Evolutionary conservation across 352 stramenopile species (phyloP), one percentile per base, ranked within the genome.

Genomic region (Phytophthora palmivora): DNA sequence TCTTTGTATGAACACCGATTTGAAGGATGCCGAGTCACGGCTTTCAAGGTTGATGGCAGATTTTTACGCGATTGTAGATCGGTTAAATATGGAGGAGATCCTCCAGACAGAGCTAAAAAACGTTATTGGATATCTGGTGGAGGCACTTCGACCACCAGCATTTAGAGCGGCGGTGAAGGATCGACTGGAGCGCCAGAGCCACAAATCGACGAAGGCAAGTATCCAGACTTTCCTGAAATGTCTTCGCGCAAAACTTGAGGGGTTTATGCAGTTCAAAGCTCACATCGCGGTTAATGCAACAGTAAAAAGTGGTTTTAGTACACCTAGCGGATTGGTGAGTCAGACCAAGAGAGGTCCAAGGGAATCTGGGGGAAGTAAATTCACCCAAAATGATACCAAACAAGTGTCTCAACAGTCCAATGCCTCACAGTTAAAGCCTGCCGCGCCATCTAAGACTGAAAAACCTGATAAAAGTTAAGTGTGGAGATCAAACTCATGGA

Each of bases 401-500:
- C n/a, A n/a, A n/a, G n/a, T n/a, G n/a, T n/a, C n/a, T n/a, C n/a
- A n/a, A n/a, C n/a, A n/a, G n/a, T n/a, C n/a, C n/a, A n/a, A n/a
- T n/a, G n/a, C n/a, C n/a, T n/a, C n/a, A n/a, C n/a, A n/a, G n/a
- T n/a, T n/a, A 2, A 50, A 16, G 7, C 6, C 8, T 0, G 24
- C 22, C 1, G n/a, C 6, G 1, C 8, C n/a, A 2, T 6, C 6
- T 0, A 26, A 24, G 9, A 3, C 1, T 0, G 7, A n/a, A 50
- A 28, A n/a, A n/a, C n/a, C 7, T 7, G 43, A 50, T 9, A 38
- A 24, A 11, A 52, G 38, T 62, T n/a, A 48, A 54, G 15, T 63
- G 34, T 37, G 33, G 36, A 10, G 44, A 55, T 16, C 36, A 14
- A 26, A 52, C 43, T 0, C 54, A 63, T 22, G 57, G 57, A 7